Evolutionary conservation across 2,329 filamentous ascomycete genomes (phyloP).

Genomic region (Stemphylium vesicarium): DNA sequence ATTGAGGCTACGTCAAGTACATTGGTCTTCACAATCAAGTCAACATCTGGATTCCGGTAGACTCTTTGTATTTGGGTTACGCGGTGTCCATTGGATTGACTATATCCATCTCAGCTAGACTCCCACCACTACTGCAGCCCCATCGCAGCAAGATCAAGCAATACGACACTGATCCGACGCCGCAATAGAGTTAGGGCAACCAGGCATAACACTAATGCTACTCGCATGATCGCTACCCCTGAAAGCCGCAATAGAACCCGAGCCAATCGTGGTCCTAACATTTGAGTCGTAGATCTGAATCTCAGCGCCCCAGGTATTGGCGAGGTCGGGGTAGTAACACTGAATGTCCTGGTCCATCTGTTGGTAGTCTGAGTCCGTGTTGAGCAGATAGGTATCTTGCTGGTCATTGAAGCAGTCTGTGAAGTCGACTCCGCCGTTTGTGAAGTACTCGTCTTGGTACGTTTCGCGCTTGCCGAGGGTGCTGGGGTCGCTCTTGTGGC

Average conservation of each 20-base stretch:
- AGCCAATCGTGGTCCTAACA: background rate
- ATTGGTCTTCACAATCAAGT: too few species aligned
- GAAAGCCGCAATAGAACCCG: background rate
- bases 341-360: background rate
- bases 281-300: background rate
- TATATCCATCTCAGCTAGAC: background rate
- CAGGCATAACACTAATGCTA: background rate
- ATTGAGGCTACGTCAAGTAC: too few species aligned
- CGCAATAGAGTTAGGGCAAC: background rate
- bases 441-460: background rate
- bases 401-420: background rate
- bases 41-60: too few species aligned
- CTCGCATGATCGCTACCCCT: background rate
- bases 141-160: background rate
- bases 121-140: background rate
- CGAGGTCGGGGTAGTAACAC: background rate
- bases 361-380: background rate
- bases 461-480: background rate
- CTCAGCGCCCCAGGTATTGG: background rate
- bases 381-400: background rate
- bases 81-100: too few species aligned
- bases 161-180: background rate
- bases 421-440: background rate
- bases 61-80: too few species aligned
- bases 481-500: background rate